phyloP scores from a whole-genome alignment of 495 filamentous ascomycete species.

The Daldinia concentrica region DNA sequence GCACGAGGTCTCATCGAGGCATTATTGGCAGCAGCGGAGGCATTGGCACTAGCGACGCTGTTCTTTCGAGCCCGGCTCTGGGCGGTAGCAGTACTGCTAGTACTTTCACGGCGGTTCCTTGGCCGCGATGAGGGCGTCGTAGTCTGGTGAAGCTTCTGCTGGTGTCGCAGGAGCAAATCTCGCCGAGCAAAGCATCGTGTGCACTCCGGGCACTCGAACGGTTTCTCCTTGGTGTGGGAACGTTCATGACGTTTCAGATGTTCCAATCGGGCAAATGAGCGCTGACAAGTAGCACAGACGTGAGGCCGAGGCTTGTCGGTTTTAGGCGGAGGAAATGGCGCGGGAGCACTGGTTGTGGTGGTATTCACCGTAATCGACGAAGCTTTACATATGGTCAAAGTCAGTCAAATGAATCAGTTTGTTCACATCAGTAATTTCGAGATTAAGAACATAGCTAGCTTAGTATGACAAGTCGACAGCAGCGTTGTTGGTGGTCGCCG shows the following conservation, averaged over 20 bases:
- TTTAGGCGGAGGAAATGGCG: constrained; percentile 79
- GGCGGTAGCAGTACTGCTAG: constrained; percentile 71
- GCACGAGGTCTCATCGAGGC: constrained; percentile 85
- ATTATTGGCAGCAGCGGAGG: constrained; percentile 53
- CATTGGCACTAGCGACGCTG: constrained; percentile 74
- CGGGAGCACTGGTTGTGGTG: constrained; percentile 47
- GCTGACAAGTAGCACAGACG: constrained; percentile 89
- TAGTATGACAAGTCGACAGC: constrained; percentile 14
- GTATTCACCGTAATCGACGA: constrained; percentile 63
- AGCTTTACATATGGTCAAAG: constrained; percentile 47
- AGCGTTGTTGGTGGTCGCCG: constrained; percentile 12
- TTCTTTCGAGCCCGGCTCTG: constrained; percentile 88
- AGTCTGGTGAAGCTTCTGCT: constrained; percentile 99
- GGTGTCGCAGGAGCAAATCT: constrained; percentile 91
- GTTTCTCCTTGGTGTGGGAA: constrained; percentile 99
- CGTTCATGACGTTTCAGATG: constrained; percentile 98
- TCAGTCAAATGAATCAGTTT: constrained; percentile 39
- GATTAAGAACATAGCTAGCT: background rate
- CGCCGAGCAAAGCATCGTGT: constrained; percentile 93
- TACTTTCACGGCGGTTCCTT: constrained; percentile 85
- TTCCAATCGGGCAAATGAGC: constrained; percentile 94
- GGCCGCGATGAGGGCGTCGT: constrained; percentile 88
- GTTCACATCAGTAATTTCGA: constrained; percentile 13
- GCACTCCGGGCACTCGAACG: constrained; percentile 97
- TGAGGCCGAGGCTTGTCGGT: constrained; percentile 98